These are phyloP conservation scores for Russula earlei DNA, from an alignment of 768 basidiomycete species.

Conservation along the genomic window DNA sequence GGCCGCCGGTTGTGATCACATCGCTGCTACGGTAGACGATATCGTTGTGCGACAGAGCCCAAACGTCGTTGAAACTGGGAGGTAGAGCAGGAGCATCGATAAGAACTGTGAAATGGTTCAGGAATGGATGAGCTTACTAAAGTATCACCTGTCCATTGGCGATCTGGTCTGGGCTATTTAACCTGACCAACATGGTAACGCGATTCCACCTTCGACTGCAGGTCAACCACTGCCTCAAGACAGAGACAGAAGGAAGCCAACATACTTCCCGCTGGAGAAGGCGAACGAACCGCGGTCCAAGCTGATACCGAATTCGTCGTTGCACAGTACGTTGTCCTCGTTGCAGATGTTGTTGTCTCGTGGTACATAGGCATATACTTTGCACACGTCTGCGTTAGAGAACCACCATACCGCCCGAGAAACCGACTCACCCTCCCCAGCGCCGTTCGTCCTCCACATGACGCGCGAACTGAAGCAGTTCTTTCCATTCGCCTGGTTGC, in stretches of 20 bases:
- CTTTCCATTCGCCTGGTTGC: conserved; percentile 47
- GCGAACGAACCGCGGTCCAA: conserved; percentile 56
- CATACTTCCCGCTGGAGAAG: conserved; percentile 56
- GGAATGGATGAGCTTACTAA: conserved; percentile 40
- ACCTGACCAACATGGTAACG: conserved; percentile 63
- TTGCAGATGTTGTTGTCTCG: conserved; percentile 51
- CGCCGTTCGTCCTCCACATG: conserved; percentile 64
- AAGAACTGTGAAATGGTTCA: background rate
- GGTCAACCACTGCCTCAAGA: background rate
- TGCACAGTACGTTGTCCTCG: conserved; percentile 49
- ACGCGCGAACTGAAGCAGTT: conserved; percentile 66
- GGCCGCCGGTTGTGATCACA: conserved; percentile 48
- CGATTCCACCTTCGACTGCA: conserved; percentile 47
- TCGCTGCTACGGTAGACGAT: conserved; percentile 54
- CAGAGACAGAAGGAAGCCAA: conserved; percentile 14
- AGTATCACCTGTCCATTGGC: conserved; percentile 70
- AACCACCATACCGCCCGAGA: conserved; percentile 2
- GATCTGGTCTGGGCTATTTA: conserved; percentile 56
- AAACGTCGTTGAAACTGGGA: conserved; percentile 57
- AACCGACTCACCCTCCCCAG: conserved; percentile 53
- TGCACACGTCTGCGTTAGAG: background rate
- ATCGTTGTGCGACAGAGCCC: conserved; percentile 48
- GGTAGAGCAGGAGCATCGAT: background rate
- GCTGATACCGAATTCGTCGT: conserved; percentile 69
- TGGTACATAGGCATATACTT: conserved; percentile 79